Conservation (phyloP, 257 asterid species). For the Solanum microdontum region DNA sequence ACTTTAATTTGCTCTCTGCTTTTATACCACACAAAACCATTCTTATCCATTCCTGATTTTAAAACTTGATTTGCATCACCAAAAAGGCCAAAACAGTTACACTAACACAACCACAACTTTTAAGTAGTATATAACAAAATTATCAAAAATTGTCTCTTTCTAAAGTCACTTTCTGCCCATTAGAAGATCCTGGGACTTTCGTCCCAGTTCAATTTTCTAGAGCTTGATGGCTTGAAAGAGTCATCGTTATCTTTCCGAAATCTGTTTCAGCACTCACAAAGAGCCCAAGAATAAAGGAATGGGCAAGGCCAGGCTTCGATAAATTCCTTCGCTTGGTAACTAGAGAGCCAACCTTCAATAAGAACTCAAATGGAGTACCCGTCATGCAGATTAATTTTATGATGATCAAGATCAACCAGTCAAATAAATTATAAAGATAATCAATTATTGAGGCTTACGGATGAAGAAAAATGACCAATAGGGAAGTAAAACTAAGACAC, state of each 20-base stretch:
- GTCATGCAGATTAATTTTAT: not conserved
- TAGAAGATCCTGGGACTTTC: not conserved
- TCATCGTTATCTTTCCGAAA: not conserved
- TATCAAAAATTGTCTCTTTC: not conserved
- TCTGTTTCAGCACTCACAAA: not conserved
- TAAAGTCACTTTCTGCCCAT: not conserved
- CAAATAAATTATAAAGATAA: not conserved
- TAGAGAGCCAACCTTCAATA: not conserved
- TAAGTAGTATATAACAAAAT: not conserved
- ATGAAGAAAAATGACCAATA: not conserved
- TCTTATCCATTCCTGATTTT: not conserved
- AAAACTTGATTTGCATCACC: not conserved
- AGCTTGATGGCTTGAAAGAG: not conserved
- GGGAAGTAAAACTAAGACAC: not conserved
- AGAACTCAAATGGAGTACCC: not conserved
- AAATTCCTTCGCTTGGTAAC: not conserved
- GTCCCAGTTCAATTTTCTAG: not conserved
- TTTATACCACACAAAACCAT: not conserved
- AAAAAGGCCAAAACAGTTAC: not conserved
- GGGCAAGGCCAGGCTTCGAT: not conserved
- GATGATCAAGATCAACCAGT: not conserved
- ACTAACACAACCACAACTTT: not conserved
- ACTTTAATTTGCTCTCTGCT: not conserved
- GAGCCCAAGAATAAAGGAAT: not conserved
- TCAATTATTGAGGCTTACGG: not conserved